Conservation (phyloP, 345 rosid genomes). For the Eucalyptus viminalis region DNA sequence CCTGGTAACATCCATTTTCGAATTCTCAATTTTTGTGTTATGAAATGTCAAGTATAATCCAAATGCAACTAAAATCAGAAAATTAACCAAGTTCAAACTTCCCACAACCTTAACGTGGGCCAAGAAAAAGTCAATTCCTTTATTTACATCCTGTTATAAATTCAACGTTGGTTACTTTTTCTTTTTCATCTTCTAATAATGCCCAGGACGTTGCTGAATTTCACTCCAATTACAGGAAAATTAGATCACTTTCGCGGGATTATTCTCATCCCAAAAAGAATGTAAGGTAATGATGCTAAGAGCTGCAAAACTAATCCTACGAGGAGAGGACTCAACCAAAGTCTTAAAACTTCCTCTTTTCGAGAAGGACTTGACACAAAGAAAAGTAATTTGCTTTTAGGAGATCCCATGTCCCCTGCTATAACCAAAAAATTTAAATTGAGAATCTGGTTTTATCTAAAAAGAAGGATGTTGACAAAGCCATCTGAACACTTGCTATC, state of each 20-base stretch:
- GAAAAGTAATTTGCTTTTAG: not conserved
- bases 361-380: not conserved
- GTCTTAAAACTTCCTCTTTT: not conserved
- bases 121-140: not conserved
- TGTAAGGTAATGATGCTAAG: not conserved
- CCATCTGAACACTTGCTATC: not conserved
- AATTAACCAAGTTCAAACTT: not conserved
- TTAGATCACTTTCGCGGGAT: not conserved
- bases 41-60: not conserved
- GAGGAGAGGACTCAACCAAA: not conserved
- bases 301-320: not conserved
- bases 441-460: not conserved
- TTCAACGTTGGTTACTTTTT: not conserved
- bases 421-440: not conserved
- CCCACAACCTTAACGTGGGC: not conserved
- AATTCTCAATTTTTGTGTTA: not conserved
- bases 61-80: not conserved
- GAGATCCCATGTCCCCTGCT: not conserved
- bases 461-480: not conserved
- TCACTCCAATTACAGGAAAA: not conserved
- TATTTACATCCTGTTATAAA: not conserved
- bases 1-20: constrained; percentile 30
- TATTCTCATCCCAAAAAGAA: not conserved
- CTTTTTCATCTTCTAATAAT: not conserved
- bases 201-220: not conserved